A percentile compares a stretch with the other conserved stretches of the same genome.
These are phyloP conservation scores for Phytophthora colocasiae DNA, from an alignment of 352 stramenopile species.

Conservation along the genomic window DNA sequence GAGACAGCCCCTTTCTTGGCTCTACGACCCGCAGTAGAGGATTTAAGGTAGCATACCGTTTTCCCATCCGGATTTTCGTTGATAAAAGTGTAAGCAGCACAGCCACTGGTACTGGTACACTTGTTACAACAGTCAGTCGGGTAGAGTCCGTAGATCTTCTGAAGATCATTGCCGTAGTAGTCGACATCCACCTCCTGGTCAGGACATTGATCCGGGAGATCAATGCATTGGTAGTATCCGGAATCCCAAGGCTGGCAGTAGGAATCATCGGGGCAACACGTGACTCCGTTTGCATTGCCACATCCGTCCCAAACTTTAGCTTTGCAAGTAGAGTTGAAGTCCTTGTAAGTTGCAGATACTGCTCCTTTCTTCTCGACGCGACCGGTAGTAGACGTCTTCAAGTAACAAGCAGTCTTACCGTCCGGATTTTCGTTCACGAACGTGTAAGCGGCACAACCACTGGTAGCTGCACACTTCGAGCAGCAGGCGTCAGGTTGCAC, in stretches of 20 bases:
- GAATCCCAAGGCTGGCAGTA: slow-evolving; percentile 69
- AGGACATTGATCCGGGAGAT: slow-evolving; percentile 41
- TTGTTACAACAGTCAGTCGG: slow-evolving; percentile 50
- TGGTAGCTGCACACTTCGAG: slow-evolving; percentile 44
- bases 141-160: slow-evolving; percentile 48
- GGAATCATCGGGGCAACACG: slow-evolving; percentile 39
- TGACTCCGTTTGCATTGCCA: slow-evolving; percentile 22
- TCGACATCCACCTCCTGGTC: slow-evolving; percentile 56
- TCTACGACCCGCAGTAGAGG: slow-evolving; percentile 20
- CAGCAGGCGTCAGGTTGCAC: slow-evolving; percentile 47
- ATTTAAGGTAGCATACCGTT: slow-evolving; percentile 65
- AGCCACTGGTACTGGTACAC: slow-evolving; percentile 51
- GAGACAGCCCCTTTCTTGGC: slow-evolving; percentile 56
- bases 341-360: slow-evolving; percentile 37
- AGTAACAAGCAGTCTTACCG: slow-evolving; percentile 57
- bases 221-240: slow-evolving; percentile 63
- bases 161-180: slow-evolving; percentile 58
- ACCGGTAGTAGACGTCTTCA: slow-evolving; percentile 50
- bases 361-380: slow-evolving; percentile 39
- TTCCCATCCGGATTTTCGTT: slow-evolving; percentile 63
- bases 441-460: slow-evolving; percentile 61
- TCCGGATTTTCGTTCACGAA: slow-evolving; percentile 70
- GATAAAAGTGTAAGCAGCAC: slow-evolving; percentile 65
- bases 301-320: slow-evolving; percentile 22
- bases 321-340: slow-evolving; percentile 22